Base-by-base conservation (phyloP, 768 basidiomycete species). In the Mycena filopes region DNA sequence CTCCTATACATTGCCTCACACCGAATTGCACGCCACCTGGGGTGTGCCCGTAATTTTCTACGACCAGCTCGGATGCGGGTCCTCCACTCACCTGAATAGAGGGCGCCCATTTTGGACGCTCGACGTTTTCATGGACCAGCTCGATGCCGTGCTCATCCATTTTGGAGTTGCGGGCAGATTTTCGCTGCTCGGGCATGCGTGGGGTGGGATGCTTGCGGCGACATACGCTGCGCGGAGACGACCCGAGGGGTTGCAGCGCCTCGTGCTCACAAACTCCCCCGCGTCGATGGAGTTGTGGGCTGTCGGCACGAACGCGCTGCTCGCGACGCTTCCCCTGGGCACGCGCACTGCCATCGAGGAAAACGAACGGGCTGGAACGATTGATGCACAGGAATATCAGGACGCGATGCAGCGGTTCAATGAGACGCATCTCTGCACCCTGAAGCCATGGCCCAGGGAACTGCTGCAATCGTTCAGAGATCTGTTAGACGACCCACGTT, bases 31-130 rank as follows among this genome's bases (percentile, higher is more conserved):
- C 48, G 57, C 59, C 31, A 55, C 71, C 15, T 56, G 71, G 54
- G 54, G 64, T 28, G 80, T 78, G 56, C 82, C 84, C 21, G 77
- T 86, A 55, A 70, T 87, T 36, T 75, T 84, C 55, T 87, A 86
- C 71, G 83, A 86, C 68, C 86, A 87, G 67, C 60, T 87, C 29
- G 86, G 86, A 8, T 78, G 76, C 68, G 84, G 84, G 15, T 66
- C 68, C 20, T 87, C 85, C 23, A 81, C 84, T 15, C 85, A 84
- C 64, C 78, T 70, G 10, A 81, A 86, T 69, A 83, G 80, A 60
- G 73, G 71, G 4, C 76, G 73, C 21, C 77, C 79, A 20, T 87
- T 87, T 72, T 86, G 84, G 83, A 81, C 77, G 11, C 55, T 68
- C 15, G 70, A 81, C 46, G 76, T 87, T 12, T 86, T 86, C 75